phyloP scores from a whole-genome alignment of 75 land plant species.

The Selaginella tamariscina region DNA sequence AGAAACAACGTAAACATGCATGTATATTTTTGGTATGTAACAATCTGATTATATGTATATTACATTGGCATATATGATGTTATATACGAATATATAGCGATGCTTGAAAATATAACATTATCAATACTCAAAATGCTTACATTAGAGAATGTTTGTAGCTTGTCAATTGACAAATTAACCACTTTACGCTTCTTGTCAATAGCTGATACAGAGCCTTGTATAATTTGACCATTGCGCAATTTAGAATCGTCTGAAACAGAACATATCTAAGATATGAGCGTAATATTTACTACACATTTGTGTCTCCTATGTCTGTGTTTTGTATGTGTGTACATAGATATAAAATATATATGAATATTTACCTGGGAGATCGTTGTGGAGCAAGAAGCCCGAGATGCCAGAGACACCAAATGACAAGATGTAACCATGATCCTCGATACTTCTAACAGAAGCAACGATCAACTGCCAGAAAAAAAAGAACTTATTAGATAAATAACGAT shows the following conservation, averaged over 20 bases:
- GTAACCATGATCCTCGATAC: conserved; percentile 93
- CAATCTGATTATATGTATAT: too few species aligned
- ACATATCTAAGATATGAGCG: neutral
- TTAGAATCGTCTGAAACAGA: conserved; percentile 11
- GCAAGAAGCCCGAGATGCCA: conserved; percentile 72
- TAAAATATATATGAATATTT: too few species aligned
- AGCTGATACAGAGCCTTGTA: conserved; percentile 56
- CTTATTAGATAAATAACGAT: neutral
- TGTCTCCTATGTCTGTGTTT: too few species aligned
- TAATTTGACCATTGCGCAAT: conserved; percentile 42
- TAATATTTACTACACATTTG: conserved; percentile 22
- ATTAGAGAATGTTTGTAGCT: neutral
- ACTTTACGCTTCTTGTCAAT: conserved; percentile 60
- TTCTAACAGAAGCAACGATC: conserved; percentile 53
- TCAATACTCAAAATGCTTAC: neutral
- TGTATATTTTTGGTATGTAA: too few species aligned
- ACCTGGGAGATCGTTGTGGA: conserved; percentile 19
- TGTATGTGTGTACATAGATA: too few species aligned
- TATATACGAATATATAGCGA: neutral
- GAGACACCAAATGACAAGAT: conserved; percentile 70
- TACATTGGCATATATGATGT: neutral
- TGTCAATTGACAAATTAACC: conserved; percentile 25
- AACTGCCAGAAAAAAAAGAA: conserved; percentile 37
- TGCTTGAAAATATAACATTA: neutral
- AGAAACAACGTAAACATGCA: too few species aligned